Conservation (phyloP, 768 basidiomycete species). For the Wakefieldia striispora region DNA sequence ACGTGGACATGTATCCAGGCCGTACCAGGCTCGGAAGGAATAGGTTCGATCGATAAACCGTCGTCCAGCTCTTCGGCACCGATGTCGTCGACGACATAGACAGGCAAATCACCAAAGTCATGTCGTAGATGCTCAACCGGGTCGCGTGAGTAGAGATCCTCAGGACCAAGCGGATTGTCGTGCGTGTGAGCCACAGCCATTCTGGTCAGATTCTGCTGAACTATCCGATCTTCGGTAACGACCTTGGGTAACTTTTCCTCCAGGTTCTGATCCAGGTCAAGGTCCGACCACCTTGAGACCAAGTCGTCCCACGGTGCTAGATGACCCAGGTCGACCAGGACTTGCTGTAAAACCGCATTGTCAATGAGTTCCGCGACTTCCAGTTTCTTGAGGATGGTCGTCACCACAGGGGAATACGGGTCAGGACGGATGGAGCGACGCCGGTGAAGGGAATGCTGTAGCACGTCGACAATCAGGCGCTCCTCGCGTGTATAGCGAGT, state of each 20-base stretch:
- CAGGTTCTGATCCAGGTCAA: conserved; percentile 26
- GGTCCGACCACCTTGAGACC: conserved; percentile 37
- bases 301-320: conserved; percentile 81
- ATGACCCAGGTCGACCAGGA: conserved; percentile 71
- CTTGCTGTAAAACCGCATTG: conserved; percentile 35
- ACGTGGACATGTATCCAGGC: conserved; percentile 90
- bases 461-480: conserved; percentile 53
- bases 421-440: conserved; percentile 53
- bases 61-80: conserved; percentile 89
- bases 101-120: conserved; percentile 79
- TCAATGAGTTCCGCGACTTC: conserved; percentile 35
- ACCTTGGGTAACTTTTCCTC: conserved; percentile 31
- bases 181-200: conserved; percentile 2
- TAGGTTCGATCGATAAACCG: conserved; percentile 79
- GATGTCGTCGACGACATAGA: conserved; percentile 85
- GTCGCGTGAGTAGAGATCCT: conserved; percentile 66
- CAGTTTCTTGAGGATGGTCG: conserved; percentile 58
- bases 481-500: conserved; percentile 53
- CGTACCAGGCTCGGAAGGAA: conserved; percentile 53
- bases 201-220: conserved; percentile 18
- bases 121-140: conserved; percentile 69
- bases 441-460: conserved; percentile 51
- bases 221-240: conserved; percentile 31
- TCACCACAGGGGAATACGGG: conserved; percentile 53
- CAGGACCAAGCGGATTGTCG: conserved; percentile 47